Base-by-base conservation (phyloP, 116 monocot genomes). In the Phalaenopsis hybrid region DNA sequence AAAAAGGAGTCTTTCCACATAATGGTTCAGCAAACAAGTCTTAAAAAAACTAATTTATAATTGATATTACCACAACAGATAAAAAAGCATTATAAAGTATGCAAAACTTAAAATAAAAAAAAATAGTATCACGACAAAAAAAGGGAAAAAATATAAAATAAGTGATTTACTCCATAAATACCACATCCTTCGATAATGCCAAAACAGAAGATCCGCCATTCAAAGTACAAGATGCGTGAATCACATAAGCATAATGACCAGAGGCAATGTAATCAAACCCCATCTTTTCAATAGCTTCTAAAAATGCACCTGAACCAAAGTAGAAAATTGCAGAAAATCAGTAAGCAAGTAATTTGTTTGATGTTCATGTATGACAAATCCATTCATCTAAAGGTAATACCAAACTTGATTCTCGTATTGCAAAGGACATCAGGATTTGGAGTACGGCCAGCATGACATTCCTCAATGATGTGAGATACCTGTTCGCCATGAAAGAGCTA, bases 371-470 rank as follows among this genome's bases (percentile, higher is more conserved):
- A 46, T 75, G n/a, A 46, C 4, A n/a, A 25, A 75, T 75, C 45
- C 8, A 75, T 8, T 75, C n/a, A 20, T 45, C 9, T 44, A 46
- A 75, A 12, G 57, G 17, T 45, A 68, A 65, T 87, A 98, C 98
- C 98, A 89, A 99, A 99, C 79, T 99, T 99, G 78, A 99, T 99
- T 89, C 98, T 92, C 76, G 98, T 93, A 84, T 99, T 99, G 85
- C 98, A 99, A 82, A 99, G 92, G 63, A 99, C 91, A 82, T 99
- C 98, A 80, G 98, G 98, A 91, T 99, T 99, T 78, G 98, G 98
- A 76, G 98, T 99, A 33, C 89, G 95, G 6, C 98, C 98, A 86
- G 80, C 86, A 33, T 88, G 93, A 83, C 95, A 99, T 82, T 99
- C 98, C 59, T 78, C 81, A 70, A 99, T 99, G 18, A 99, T 93